Percentiles rank a stretch among this genome's conserved stretches.
These are phyloP conservation scores for Candida wancherniae DNA, from an alignment of 805 yeast species.

Conservation along the genomic window DNA sequence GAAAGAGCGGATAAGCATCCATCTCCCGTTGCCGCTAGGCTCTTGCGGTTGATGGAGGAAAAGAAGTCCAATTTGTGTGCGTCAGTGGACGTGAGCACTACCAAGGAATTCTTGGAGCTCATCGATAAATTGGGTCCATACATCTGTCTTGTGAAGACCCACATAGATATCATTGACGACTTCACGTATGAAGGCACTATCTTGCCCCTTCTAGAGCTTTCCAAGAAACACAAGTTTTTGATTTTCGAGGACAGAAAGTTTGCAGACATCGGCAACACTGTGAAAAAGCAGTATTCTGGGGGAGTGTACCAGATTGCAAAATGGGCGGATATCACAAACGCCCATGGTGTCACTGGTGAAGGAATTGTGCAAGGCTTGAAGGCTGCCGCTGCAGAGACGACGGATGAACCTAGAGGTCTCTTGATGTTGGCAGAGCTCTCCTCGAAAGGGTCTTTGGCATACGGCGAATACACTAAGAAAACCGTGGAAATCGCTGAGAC, in stretches of 20 bases:
- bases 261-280: conserved; percentile 98
- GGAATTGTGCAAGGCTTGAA: conserved; percentile 88
- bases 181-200: conserved; percentile 79
- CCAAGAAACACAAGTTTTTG: conserved; percentile 80
- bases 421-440: conserved; percentile 94
- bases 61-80: conserved; percentile 92
- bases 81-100: conserved; percentile 82
- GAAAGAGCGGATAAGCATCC: conserved; percentile 67
- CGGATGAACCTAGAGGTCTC: conserved; percentile 78
- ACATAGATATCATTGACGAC: conserved; percentile 88
- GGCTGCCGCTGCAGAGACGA: conserved; percentile 70
- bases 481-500: conserved; percentile 83
- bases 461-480: conserved; percentile 81
- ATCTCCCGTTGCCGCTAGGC: conserved; percentile 74
- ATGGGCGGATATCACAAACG: conserved; percentile 97
- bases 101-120: conserved; percentile 65
- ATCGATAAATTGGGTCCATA: conserved; percentile 84
- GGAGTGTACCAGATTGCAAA: conserved; percentile 85
- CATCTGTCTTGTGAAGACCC: conserved; percentile 90
- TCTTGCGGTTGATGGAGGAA: conserved; percentile 66
- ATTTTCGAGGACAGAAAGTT: conserved; percentile 96
- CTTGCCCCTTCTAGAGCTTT: conserved; percentile 62
- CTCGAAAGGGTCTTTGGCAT: conserved; percentile 88
- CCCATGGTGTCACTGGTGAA: conserved; percentile 94
- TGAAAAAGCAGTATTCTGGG: conserved; percentile 85